Base-by-base conservation (phyloP, 345 rosid genomes). In the Eucalyptus sp. region DNA sequence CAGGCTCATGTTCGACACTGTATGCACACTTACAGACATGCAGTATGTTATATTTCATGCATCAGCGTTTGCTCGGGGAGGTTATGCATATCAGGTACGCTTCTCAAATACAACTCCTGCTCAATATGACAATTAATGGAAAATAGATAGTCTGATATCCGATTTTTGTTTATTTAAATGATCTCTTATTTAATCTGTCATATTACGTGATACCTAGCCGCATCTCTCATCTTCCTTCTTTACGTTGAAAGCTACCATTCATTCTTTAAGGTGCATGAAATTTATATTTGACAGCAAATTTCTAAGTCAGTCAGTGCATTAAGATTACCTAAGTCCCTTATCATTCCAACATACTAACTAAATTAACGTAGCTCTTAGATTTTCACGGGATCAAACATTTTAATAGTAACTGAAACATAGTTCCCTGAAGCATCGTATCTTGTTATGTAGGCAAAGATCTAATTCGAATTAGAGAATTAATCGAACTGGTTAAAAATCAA, bases 21-120 rank as follows among this genome's bases (percentile, higher is more conserved):
- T 96, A 9, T 96, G 99, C 80, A 95, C 97, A 1, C 93, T 96
- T 22, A 92, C 94, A 3, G 98, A 96, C 86, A 94, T 96, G 99
- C 96, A 96, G 16, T 96, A 96, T n/a, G 95, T 93, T 13, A 92
- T 96, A 56, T 96, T 95, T 87, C 99, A 96, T 87, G 99, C 98
- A 2, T 93, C 97, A 15, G 90, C 95, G 5, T 60, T 89, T 22
- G 92, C 95, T 7, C 91, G 80, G 25, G 95, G 90, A n/a, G 94
- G 91, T 81, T 91, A 89, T 89, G 94, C 99, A 8, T 95, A 93
- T 85, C 98, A 96, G 96, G 98, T 96, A 90, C 31, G 25, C 16
- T n/a, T 43, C 33, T 50, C 13, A 0, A 86, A 11, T 46, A 16
- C 27, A 48, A 86, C 25, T 11, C 41, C 17, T 14, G 17, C 15